Percentiles rank a stretch among this genome's conserved stretches.
These are phyloP conservation scores for Ustilago lituana DNA, from an alignment of 1,284 basidiomycete species.

Conservation along the genomic window DNA sequence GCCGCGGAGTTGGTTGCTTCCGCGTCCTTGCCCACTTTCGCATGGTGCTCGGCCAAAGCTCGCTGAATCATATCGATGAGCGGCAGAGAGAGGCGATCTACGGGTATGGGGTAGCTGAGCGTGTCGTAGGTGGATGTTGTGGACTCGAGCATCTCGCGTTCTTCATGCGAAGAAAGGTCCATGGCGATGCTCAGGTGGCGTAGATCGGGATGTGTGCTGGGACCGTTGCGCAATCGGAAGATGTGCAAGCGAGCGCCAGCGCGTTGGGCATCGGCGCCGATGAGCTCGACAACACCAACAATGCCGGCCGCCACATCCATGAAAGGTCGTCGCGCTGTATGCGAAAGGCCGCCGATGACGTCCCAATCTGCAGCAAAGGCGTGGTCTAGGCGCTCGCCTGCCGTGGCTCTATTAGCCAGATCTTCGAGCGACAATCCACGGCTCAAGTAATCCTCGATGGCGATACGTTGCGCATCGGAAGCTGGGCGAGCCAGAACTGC, in stretches of 20 bases:
- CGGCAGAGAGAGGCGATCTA: slow-evolving; percentile 32
- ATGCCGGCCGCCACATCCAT: slow-evolving; percentile 43
- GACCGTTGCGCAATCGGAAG: slow-evolving; percentile 20
- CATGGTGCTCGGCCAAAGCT: slow-evolving; percentile 1
- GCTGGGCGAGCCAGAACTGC: slow-evolving; percentile 31
- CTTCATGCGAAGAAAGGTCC: slow-evolving; percentile 15
- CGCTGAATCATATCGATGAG: slow-evolving; percentile 15
- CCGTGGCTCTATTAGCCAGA: slow-evolving; percentile 9
- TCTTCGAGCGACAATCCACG: slow-evolving; percentile 27
- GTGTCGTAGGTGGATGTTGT: slow-evolving; percentile 25
- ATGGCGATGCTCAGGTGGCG: slow-evolving; percentile 32
- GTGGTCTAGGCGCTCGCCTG: slow-evolving; percentile 32
- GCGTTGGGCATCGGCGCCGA: not conserved
- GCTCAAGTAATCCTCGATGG: slow-evolving; percentile 13
- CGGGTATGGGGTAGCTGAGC: slow-evolving; percentile 39
- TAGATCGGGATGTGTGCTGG: slow-evolving; percentile 9
- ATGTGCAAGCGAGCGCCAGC: slow-evolving; percentile 16
- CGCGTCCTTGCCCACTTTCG: not conserved
- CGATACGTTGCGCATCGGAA: slow-evolving; percentile 21
- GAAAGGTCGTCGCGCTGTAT: slow-evolving; percentile 29
- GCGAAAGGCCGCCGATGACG: slow-evolving; percentile 23
- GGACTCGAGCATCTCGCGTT: slow-evolving; percentile 22
- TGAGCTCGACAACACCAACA: slow-evolving; percentile 30
- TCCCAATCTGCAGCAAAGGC: slow-evolving; percentile 44
- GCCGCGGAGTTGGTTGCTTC: not conserved